Evolutionary conservation across 73 alveolate genomes (phyloP), one percentile per base, ranked within the genome.

Genomic region (Durusdinium trenchii): DNA sequence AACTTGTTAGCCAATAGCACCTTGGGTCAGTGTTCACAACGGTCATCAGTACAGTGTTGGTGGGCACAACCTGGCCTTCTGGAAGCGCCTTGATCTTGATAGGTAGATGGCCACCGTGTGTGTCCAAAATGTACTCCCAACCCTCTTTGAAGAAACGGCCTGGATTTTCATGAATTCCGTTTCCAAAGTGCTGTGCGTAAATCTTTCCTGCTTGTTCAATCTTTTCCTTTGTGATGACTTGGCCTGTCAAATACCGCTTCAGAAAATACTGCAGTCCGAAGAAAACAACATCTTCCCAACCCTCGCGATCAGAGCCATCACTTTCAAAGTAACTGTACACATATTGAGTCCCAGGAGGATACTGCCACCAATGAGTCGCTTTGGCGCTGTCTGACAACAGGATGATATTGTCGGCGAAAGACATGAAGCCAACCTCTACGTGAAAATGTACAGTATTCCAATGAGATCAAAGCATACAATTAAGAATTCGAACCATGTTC

Each of bases 261-360:
- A 69, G 18, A 36, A 69, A 32, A 36, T 69, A 69, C 28, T 69
- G 83, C 45, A 69, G 42, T 12, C 83, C 83, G 28, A 69, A 69
- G 42, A 69, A 69, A 38, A 26, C 38, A 12, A 69, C 83, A 7
- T 26, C 38, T 36, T 26, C 45, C 23, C 83, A 12, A 30, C 83
- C 83, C 28, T 69, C 83, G 45, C 23, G 42, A 38, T 69, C 83
- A 40, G 91, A 92, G 7, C 83, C 83, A 32, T 36, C 45, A 36
- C 83, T 69, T 38, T 69, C 83, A 38, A 69, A 69, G 28, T 69
- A 69, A 36, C 83, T 69, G 83, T 69, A 69, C 23, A 69, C 83
- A 38, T 69, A 69, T 36, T 69, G 48, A 36, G 83, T 69, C 48
- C 83, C 83, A 9, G 83, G 83, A 69, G 83, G 83, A 30, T 69